Base-by-base conservation (phyloP, 495 filamentous ascomycete genomes). In the Neurospora hispaniola region DNA sequence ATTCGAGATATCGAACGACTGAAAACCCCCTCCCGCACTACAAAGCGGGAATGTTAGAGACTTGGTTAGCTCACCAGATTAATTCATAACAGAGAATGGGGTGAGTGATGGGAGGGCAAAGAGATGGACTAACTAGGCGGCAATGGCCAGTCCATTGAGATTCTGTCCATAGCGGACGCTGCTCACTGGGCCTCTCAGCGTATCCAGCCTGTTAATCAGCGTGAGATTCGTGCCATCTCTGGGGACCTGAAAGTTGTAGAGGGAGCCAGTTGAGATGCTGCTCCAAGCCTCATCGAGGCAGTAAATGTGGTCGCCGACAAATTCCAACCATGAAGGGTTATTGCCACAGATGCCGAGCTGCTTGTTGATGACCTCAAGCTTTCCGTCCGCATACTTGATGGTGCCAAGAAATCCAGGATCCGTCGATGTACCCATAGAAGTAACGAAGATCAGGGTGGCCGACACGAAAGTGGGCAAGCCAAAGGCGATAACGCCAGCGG, bases 281-380 rank as follows among this genome's bases (percentile, higher is more conserved):
- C 39, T 70, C 72, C 84, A 79, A 39, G 79, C 83, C 80, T 92
- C 90, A 71, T 91, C 86, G 41, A 88, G 78, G 80, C 89, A 90
- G 82, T 90, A 92, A 31, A 92, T 76, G 11, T 85, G 80, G 11
- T 79, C 76, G 46, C 84, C 81, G 62, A 78, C 74, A 16, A 87
- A 82, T 9, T 84, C 84, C 68, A 91, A 77, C 88, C 88, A 91
- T 66, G 87, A 87, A n/a, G 89, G 86, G 75, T 87, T 86, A 23
- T 76, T 74, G 16, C 83, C 86, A 80, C 89, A 90, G 18, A 69
- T 16, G 43, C 39, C 5, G 41, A 38, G 4, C 12, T 23, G 42
- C 10, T 14, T 23, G 71, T 16, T 62, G 70, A 42, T 35, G 46
- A 42, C 14, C 38, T 70, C 69, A 73, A 69, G 76, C 48, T 62